A percentile compares a stretch with the other conserved stretches of the same genome.
phyloP scores from a whole-genome alignment of 306 rosid genomes.

The Vigna hirtella region DNA sequence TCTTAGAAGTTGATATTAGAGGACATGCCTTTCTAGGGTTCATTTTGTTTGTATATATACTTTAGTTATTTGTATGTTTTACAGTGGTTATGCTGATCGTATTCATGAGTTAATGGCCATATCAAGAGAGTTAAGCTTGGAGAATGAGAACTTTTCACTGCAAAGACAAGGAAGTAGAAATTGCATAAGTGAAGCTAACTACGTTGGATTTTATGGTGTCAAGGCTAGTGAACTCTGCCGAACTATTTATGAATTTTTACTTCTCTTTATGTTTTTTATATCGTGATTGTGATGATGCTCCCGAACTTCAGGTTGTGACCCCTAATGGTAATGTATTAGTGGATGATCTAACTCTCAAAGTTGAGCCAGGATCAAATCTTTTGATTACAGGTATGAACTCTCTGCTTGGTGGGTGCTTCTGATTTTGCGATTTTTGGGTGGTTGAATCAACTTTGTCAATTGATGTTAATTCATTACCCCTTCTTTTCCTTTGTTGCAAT shows the following conservation, averaged over 20 bases:
- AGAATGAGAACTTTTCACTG: conserved; percentile 51
- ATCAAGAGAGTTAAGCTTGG: conserved; percentile 73
- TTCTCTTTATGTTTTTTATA: conserved; percentile 25
- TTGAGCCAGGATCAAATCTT: conserved; percentile 82
- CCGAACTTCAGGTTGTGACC: conserved; percentile 76
- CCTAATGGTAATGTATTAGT: conserved; percentile 86
- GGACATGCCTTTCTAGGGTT: conserved; percentile 14
- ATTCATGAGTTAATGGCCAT: conserved; percentile 74
- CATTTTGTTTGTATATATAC: neutral
- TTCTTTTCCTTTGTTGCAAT: conserved; percentile 21
- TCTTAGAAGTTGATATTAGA: conserved; percentile 27
- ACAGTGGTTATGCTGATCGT: conserved; percentile 92
- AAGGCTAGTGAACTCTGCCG: conserved; percentile 56
- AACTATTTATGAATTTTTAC: conserved; percentile 11
- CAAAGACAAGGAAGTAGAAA: conserved; percentile 58
- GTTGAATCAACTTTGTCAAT: neutral
- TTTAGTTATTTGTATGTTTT: conserved; percentile 31
- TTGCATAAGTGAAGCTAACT: conserved; percentile 77
- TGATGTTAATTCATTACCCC: conserved; percentile 5
- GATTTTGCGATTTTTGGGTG: neutral
- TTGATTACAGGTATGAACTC: conserved; percentile 76
- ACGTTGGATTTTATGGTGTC: conserved; percentile 81
- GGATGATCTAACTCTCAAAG: conserved; percentile 72
- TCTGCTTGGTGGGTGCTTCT: neutral
- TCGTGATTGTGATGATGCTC: conserved; percentile 39